Base-by-base conservation (phyloP, 2,329 filamentous ascomycete species). In the Venturia pyrina region DNA sequence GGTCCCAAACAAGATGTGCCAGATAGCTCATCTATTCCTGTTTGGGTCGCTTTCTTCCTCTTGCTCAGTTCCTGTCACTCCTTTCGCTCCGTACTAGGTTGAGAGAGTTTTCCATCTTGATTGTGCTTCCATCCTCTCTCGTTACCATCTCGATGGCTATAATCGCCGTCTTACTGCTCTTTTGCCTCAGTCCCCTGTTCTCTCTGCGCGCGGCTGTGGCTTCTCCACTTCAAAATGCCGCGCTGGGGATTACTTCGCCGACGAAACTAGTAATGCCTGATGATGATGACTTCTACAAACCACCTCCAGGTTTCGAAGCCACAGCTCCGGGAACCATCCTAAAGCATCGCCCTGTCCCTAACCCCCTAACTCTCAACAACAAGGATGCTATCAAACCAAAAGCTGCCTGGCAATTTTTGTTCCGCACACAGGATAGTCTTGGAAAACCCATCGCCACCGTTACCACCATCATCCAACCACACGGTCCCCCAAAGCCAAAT, bases 361-460 rank as follows among this genome's bases (percentile, higher is more conserved):
- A 40, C 3, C 13, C 41, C 7, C 17, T 66, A 6, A 46, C 59
- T 2, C 21, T 63, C 5, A 60, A 66, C 60, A 66, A 66, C 32
- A 64, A 64, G 37, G 48, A 43, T 21, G 59, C 19, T 10, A 28
- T 66, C 28, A 64, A 64, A 10, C 8, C 21, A 13, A 53, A 63
- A 41, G 65, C 40, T 8, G 59, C 46, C 17, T 66, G 56, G 43
- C 65, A 66, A 10, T 11, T 66, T n/a, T 43, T 64, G 24, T 66
- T 66, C 21, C 40, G 65, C 8, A 66, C 65, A n/a, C 57, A 63
- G 44, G 57, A 66, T 21, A 66, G 59, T 43, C n/a, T 66, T 8
- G 65, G 65, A 11, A 37, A 32, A n/a, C 65, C 65, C 13, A 44
- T 43, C 10, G 57, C 61, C 5, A 63, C 34, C 37, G 60, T 66